Percentiles rank a stretch among this genome's conserved stretches.
These are phyloP conservation scores for Kwoniella shivajii DNA, from an alignment of 1,284 basidiomycete species.

Conservation along the genomic window DNA sequence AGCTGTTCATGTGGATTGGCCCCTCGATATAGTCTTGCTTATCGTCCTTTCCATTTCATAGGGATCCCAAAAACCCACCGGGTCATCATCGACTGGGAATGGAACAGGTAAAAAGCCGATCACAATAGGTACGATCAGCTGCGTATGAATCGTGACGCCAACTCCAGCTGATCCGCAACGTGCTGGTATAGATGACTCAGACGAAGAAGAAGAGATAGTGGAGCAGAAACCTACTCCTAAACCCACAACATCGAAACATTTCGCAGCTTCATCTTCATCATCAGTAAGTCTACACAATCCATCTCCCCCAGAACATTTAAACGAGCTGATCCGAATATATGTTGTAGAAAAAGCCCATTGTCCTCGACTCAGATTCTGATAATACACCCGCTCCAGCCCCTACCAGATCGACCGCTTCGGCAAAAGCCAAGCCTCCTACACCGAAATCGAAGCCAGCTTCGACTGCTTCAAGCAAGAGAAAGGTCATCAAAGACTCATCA, in stretches of 20 bases:
- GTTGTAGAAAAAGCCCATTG: slow-evolving; percentile 15
- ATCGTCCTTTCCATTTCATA: neutral
- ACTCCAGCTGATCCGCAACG: neutral
- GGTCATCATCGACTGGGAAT: slow-evolving; percentile 1
- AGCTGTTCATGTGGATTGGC: neutral
- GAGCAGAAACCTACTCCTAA: slow-evolving; percentile 20
- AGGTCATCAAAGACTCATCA: slow-evolving; percentile 12
- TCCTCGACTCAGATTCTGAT: slow-evolving; percentile 15
- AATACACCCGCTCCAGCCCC: slow-evolving; percentile 7
- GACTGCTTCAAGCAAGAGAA: slow-evolving; percentile 21
- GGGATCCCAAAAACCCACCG: neutral
- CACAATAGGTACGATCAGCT: slow-evolving; percentile 31
- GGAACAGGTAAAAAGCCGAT: slow-evolving; percentile 41
- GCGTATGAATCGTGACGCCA: neutral
- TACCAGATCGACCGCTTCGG: neutral
- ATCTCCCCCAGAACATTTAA: neutral
- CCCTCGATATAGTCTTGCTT: neutral
- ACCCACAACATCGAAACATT: slow-evolving; percentile 40
- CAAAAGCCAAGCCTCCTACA: slow-evolving; percentile 17
- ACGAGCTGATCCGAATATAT: neutral
- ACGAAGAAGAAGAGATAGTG: slow-evolving; percentile 35
- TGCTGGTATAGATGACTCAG: slow-evolving; percentile 41
- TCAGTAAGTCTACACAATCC: slow-evolving; percentile 17
- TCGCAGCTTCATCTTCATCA: slow-evolving; percentile 17
- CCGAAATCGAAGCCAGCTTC: slow-evolving; percentile 10